These are phyloP conservation scores for Ustulina deusta DNA, from an alignment of 2,329 filamentous ascomycete genomes.

Conservation along the genomic window DNA sequence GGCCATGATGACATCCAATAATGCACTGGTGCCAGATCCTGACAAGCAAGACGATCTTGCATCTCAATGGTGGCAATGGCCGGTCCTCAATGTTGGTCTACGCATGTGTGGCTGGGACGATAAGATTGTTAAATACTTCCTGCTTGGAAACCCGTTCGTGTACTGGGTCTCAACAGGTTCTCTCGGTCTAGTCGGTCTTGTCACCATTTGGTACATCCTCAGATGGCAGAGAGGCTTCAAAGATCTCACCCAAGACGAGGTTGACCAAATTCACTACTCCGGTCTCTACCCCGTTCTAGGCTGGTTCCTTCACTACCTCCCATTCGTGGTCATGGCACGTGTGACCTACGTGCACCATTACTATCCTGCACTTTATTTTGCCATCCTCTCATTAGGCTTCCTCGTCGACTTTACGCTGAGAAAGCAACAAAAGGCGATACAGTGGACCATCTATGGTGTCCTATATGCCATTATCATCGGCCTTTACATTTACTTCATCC, in stretches of 20 bases:
- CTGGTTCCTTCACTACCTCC: constrained; percentile 96
- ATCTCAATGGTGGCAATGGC: constrained; percentile 99
- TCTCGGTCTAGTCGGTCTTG: constrained; percentile 76
- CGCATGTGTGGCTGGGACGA: constrained; percentile 99
- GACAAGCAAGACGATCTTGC: constrained; percentile 99
- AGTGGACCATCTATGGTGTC: constrained; percentile 76
- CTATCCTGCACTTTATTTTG: constrained; percentile 98
- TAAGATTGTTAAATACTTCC: constrained; percentile 95
- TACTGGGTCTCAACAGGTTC: constrained; percentile 94
- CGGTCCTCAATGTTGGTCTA: constrained; percentile 91
- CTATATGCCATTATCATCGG: constrained; percentile 82
- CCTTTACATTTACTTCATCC: constrained; percentile 90
- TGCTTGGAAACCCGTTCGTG: constrained; percentile 93
- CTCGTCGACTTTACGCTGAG: constrained; percentile 84
- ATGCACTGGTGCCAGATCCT: constrained; percentile 94
- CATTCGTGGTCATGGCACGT: constrained; percentile 97
- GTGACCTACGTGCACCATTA: constrained; percentile 99
- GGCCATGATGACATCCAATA: constrained; percentile 99
- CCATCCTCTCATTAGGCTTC: constrained; percentile 90
- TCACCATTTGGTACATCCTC: constrained; percentile 86
- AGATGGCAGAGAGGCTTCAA: constrained; percentile 96
- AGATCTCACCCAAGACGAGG: constrained; percentile 81
- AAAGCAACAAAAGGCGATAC: constrained; percentile 71
- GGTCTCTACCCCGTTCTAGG: constrained; percentile 91
- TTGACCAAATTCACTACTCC: constrained; percentile 95